Base-by-base conservation (phyloP, 495 filamentous ascomycete genomes). In the Friedmanniomyces simplex region DNA sequence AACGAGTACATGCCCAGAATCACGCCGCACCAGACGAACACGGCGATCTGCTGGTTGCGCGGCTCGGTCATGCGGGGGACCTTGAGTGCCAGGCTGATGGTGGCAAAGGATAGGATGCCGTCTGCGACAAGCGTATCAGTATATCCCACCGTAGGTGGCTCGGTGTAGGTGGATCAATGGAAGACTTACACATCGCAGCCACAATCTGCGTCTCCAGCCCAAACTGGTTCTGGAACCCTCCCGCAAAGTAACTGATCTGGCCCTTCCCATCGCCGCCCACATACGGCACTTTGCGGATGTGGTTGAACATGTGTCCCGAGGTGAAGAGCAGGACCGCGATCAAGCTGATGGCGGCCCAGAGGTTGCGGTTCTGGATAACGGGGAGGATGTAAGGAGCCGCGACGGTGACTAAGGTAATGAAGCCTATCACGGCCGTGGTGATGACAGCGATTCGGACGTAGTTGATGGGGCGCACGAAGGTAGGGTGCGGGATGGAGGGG, bases 261-360 rank as follows among this genome's bases (percentile, higher is more conserved):
- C 94, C 94, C 46, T 77, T 79, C 5, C 88, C 89, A 71, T 97
- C 85, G 21, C 84, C 87, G 36, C 83, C 81, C 47, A 97, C 88
- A 66, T 99, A 99, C n/a, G 93, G 91, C 0, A 93, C 89, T 66
- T 90, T 90, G 54, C 93, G 80, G 67, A 99, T 99, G 63, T 97
- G 93, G 72, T 97, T 97, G 79, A 91, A 99, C 93, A 99, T 98
- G 68, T 97, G 90, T 14, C 94, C 93, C 61, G 84, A 89, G 34
- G 88, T 97, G 74, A 99, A 99, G 32, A 99, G 75, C 42, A 99
- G 81, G 57, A 99, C 89, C 8, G 82, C 79, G 62, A 99, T 88
- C 51, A 99, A 74, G 67, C 87, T 91, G 61, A 95, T 68, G 26
- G 86, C 91, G 32, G 93, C 90, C 94, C 93, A 99, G 26, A 96